phyloP scores from a whole-genome alignment of 164 flowering plant species.

The Tetrastigma voinierianum region DNA sequence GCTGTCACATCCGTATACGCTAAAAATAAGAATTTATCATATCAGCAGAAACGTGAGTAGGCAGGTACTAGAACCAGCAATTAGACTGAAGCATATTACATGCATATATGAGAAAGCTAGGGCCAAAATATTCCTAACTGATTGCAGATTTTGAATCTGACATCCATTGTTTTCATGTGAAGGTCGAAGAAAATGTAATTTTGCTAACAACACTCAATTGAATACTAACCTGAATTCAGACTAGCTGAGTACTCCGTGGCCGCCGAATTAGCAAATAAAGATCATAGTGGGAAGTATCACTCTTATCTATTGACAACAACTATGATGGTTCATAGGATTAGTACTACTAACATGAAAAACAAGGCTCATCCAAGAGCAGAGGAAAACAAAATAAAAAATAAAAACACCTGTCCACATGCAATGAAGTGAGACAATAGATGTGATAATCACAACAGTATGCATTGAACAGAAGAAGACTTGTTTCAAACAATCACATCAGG shows the following conservation, averaged over 20 bases:
- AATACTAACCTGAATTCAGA: constrained; percentile 68
- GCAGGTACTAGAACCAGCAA: too few species aligned
- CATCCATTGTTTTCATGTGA: background rate
- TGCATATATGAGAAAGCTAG: too few species aligned
- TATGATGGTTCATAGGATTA: constrained; percentile 2
- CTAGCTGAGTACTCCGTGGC: constrained; percentile 96
- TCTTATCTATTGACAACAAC: constrained; percentile 65
- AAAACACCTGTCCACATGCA: background rate
- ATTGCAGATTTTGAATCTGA: too few species aligned
- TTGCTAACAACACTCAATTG: background rate
- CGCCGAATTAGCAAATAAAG: constrained; percentile 94
- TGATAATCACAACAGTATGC: background rate
- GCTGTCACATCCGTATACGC: too few species aligned
- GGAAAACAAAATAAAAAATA: background rate
- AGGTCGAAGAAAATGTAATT: background rate
- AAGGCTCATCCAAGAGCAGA: background rate
- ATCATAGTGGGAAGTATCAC: constrained; percentile 97
- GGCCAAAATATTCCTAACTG: too few species aligned
- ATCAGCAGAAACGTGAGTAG: too few species aligned
- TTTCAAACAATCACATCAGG: background rate
- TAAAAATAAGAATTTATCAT: too few species aligned
- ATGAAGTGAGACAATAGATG: background rate
- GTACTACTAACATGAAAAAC: background rate
- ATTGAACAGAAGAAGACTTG: background rate
- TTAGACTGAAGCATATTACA: too few species aligned